These are phyloP conservation scores for Naegleria lovaniensis DNA, from an alignment of 208 protist genomes.

Conservation along the genomic window DNA sequence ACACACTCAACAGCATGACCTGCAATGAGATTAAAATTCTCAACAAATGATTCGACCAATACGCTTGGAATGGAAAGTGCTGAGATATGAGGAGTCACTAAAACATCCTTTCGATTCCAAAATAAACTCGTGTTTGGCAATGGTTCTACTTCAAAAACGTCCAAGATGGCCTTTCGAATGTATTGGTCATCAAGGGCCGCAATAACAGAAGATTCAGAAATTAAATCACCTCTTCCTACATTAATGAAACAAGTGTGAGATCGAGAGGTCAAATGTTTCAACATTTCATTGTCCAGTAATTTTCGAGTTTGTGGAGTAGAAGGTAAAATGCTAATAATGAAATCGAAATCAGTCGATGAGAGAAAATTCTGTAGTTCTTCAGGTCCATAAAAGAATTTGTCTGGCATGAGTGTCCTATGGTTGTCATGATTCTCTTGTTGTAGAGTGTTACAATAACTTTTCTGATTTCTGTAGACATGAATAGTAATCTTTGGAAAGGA, in stretches of 20 bases:
- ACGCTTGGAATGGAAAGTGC: neutral
- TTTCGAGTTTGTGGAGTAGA: neutral
- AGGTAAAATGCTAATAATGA: neutral
- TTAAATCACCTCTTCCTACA: conserved; percentile 4
- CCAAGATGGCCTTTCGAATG: neutral
- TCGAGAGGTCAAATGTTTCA: neutral
- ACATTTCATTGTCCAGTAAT: neutral
- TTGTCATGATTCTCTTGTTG: neutral
- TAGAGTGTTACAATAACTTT: neutral
- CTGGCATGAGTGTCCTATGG: neutral
- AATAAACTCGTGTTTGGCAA: neutral
- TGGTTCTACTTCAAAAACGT: neutral
- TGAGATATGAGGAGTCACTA: conserved; percentile 2
- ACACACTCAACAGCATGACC: too few relatives aligned
- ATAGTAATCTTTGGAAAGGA: neutral
- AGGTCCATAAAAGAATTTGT: neutral
- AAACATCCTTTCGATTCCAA: neutral
- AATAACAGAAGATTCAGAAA: neutral
- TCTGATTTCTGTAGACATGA: neutral
- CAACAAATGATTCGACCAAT: neutral
- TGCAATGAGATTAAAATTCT: neutral
- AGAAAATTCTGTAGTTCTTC: neutral
- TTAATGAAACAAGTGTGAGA: neutral
- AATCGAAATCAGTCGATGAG: neutral
- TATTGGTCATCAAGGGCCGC: neutral